A percentile compares a stretch with the other conserved stretches of the same genome.
phyloP scores from a whole-genome alignment of 2,329 filamentous ascomycete genomes.

The Rhynchosporium agropyri region DNA sequence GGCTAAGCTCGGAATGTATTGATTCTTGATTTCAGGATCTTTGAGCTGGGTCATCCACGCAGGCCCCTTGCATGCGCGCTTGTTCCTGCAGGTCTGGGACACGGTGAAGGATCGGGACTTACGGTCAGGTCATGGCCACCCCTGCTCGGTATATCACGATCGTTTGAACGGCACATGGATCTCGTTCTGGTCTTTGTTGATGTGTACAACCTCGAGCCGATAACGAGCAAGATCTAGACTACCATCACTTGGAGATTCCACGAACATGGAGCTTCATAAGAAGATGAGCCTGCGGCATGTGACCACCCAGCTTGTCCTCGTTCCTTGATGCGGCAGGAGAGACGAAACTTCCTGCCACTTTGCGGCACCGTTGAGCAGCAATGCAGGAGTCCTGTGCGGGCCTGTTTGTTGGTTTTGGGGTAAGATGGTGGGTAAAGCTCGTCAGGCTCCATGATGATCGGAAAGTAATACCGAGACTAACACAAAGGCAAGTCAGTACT shows the following conservation, averaged over 20 bases:
- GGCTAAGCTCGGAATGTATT: constrained; percentile 6
- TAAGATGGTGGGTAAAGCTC: constrained; percentile 8
- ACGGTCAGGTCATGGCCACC: constrained; percentile 11
- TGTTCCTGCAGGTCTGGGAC: constrained; percentile 40
- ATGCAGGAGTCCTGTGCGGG: constrained; percentile 31
- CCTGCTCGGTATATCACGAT: constrained; percentile 33
- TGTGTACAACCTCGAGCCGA: constrained; percentile 6
- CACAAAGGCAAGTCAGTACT: constrained; percentile 13
- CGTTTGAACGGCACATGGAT: constrained; percentile 32
- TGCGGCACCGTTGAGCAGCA: constrained; percentile 31
- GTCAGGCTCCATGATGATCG: background rate
- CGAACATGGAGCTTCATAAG: background rate
- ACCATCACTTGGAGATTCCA: background rate
- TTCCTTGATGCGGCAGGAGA: constrained; percentile 12
- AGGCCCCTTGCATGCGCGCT: constrained; percentile 30
- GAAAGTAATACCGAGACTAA: constrained; percentile 11
- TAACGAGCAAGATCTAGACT: background rate
- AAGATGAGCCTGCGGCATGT: background rate
- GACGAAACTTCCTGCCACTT: constrained; percentile 18
- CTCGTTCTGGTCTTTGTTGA: background rate
- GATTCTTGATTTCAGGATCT: background rate
- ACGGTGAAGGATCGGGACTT: constrained; percentile 30
- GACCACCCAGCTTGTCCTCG: background rate
- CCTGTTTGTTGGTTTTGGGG: constrained; percentile 26
- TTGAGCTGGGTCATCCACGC: background rate